phyloP scores from a whole-genome alignment of 2,329 filamentous ascomycete genomes.

The Aspergillus ochraceoroseus region DNA sequence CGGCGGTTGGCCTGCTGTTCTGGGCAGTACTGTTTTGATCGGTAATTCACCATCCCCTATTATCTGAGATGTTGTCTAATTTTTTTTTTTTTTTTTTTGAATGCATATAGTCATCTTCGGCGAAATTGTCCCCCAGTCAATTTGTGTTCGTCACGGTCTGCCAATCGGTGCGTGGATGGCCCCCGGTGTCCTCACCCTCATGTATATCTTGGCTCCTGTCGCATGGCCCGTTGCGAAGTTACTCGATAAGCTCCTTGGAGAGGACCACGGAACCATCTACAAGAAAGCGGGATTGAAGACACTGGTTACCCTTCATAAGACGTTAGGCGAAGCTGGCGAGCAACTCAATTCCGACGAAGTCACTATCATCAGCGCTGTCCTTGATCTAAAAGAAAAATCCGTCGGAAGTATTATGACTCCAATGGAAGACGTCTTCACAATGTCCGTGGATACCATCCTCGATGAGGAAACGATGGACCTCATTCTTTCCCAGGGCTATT shows the following conservation, averaged over 20 bases:
- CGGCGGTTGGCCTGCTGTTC: constrained; percentile 87
- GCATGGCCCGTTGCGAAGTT: constrained; percentile 95
- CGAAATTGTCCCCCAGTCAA: constrained; percentile 90
- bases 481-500: constrained; percentile 90
- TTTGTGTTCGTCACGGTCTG: constrained; percentile 92
- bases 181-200: constrained; percentile 76
- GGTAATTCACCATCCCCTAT: constrained; percentile 52
- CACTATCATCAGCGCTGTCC: constrained; percentile 93
- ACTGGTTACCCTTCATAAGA: constrained; percentile 89
- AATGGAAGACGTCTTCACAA: constrained; percentile 93
- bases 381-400: constrained; percentile 93
- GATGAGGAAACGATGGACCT: constrained; percentile 93
- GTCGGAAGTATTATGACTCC: constrained; percentile 97
- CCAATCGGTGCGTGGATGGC: constrained; percentile 94
- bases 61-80: constrained; percentile 5
- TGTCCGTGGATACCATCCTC: constrained; percentile 89
- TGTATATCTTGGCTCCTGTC: constrained; percentile 86
- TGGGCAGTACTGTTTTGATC: constrained; percentile 89
- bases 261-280: constrained; percentile 94
- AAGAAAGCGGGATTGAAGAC: constrained; percentile 98
- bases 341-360: constrained; percentile 95
- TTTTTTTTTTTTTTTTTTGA: not conserved
- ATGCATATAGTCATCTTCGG: constrained; percentile 78
- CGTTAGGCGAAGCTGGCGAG: constrained; percentile 75
- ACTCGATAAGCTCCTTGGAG: constrained; percentile 84